Evolutionary conservation across 2,329 filamentous ascomycete species (phyloP), one percentile per base, ranked within the genome.

Genomic region (Sphaerulina vaccinii): DNA sequence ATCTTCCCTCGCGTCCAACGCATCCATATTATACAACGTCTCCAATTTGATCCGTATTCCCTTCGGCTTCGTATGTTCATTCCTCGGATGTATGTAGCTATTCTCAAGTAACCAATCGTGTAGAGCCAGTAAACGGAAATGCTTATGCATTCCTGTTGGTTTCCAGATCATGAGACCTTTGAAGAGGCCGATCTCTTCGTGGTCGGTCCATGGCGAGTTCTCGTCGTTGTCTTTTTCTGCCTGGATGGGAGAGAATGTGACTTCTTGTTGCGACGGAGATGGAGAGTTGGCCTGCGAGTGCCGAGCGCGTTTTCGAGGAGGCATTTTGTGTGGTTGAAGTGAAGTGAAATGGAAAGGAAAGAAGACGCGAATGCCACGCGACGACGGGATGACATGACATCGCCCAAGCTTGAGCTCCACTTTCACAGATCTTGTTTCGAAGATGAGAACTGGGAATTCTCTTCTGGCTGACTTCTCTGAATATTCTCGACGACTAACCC

Each of bases 121-220:
- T 13, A 96, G 89, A 7, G 89, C 85, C 57, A 96, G 84, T 79
- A 96, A 91, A 54, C 89, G 86, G 68, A 96, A 95, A 70, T 96
- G 90, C 69, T 92, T 95, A 74, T 96, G 90, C 79, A 96, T 88
- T 55, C 90, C 92, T 35, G 92, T 92, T n/a, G 93, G 93, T 69
- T 99, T 99, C 87, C 88, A 96, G 67, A 85, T 82, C 59, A 97
- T 91, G 60, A 97, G 86, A 46, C 85, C 90, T 68, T 96, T 96
- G 74, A 96, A 90, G 1, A 99, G 79, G 35, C 90, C 91, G 1
- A 89, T 90, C 60, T 95, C 87, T 71, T 99, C 93, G 66, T 96
- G 92, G 65, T 96, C 91, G 3, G 90, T 96, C 93, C 93, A 99
- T 21, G 85, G 82, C 59, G 92, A 88, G 51, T 83, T 81, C 8